Base-by-base conservation (phyloP, 768 basidiomycete genomes). In the Phanerochaete carnosa region DNA sequence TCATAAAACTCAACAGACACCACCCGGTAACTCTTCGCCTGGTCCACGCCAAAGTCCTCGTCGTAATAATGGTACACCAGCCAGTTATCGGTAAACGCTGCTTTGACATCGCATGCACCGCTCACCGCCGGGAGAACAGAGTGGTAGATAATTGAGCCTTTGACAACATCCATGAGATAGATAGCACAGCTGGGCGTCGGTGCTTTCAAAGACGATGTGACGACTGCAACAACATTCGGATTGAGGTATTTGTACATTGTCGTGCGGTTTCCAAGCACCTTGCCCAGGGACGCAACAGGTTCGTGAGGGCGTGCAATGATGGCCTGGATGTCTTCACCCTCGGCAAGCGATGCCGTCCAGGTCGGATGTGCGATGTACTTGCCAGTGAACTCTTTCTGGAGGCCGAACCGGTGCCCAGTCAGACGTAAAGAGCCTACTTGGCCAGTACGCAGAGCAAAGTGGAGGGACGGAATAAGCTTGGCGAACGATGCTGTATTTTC, bases 231-330 rank as follows among this genome's bases (percentile, higher is more conserved):
- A 33, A 95, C 66, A 65, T 92, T 86, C 8, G 89, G 89, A 70
- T 96, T 96, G 62, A 98, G 80, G 69, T 97, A 96, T 75, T 98
- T 98, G 80, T 97, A 96, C 60, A 98, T 72, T 32, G 94, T 95
- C 37, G 85, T 87, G 56, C 94, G 85, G 72, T 95, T 89, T 2
- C 92, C 95, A 3, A 93, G 77, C 3, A 96, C 94, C 66, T 87
- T 87, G 3, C 95, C 96, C 30, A 89, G 73, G 1, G 87, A 90
- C 0, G 95, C 94, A 33, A 93, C 76, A 0, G 85, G 82, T 58
- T 79, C 80, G 1, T 61, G 23, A 11, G 76, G 67, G 29, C 81
- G 80, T 43, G 78, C 75, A 25, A 87, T 71, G 59, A 89, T 72
- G 0, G 79, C 66, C 47, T 77, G 74, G n/a, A 94, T 77, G 25